Conservation (phyloP, 371 early-diverging fungal species). For the Mucor velutinosus region DNA sequence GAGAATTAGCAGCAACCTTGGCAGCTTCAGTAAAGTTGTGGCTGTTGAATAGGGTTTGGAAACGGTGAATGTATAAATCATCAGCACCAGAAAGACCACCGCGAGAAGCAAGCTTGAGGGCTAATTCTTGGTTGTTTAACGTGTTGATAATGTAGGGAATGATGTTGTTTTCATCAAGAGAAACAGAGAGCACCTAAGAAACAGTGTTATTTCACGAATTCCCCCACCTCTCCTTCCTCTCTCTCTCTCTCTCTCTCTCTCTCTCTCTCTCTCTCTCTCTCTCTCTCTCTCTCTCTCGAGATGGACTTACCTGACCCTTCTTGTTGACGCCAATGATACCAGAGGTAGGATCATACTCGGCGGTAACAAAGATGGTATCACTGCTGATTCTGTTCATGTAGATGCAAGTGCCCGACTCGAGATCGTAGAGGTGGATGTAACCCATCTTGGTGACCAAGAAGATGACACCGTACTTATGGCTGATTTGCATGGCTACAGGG, state of each 20-base stretch:
- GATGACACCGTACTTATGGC: constrained; percentile 88
- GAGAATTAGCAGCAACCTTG: constrained; percentile 95
- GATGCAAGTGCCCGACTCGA: constrained; percentile 91
- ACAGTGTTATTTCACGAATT: background rate
- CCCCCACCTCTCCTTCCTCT: background rate
- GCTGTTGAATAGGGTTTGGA: constrained; percentile 80
- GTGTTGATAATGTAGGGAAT: constrained; percentile 89
- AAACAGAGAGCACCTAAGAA: constrained; percentile 85
- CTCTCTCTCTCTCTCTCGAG: too few species aligned
- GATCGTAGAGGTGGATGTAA: constrained; percentile 95
- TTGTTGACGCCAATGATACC: constrained; percentile 96
- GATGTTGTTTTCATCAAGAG: constrained; percentile 84
- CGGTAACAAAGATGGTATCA: constrained; percentile 96
- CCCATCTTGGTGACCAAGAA: constrained; percentile 97
- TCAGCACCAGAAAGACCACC: constrained; percentile 96
- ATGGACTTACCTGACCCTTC: constrained; percentile 82
- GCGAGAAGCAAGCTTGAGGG: constrained; percentile 87
- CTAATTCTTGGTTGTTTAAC: constrained; percentile 87
- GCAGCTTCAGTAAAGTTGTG: constrained; percentile 91
- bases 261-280: too few species aligned
- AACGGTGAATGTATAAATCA: constrained; percentile 85
- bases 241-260: too few species aligned
- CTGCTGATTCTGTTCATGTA: constrained; percentile 96
- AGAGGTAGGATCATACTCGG: constrained; percentile 82
- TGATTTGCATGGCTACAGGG: constrained; percentile 96